phyloP scores from a whole-genome alignment of 1,284 basidiomycete species.

The Rhodotorula sp. region DNA sequence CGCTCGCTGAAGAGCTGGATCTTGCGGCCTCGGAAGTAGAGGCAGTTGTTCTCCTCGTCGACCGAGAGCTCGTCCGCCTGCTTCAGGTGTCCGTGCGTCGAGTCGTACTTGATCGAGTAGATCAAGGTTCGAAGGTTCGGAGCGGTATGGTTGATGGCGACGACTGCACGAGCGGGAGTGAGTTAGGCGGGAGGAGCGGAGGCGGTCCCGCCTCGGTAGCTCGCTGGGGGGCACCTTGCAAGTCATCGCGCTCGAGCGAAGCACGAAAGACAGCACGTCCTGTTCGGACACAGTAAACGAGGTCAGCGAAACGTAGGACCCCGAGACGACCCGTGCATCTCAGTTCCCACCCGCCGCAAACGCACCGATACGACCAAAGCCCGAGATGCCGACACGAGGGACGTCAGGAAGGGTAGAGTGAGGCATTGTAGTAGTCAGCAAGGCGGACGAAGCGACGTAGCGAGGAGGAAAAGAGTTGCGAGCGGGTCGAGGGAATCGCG shows the following conservation, averaged over 20 bases:
- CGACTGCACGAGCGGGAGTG: constrained; percentile 45
- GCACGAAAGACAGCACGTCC: constrained; percentile 44
- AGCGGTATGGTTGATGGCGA: constrained; percentile 53
- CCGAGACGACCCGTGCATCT: not conserved
- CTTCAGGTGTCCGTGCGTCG: constrained; percentile 49
- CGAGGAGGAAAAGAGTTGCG: not conserved
- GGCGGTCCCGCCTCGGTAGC: not conserved
- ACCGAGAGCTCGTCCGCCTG: constrained; percentile 45
- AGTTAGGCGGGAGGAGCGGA: constrained; percentile 35
- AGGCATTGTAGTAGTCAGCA: not conserved
- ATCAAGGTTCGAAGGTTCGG: constrained; percentile 47
- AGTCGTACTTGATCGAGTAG: constrained; percentile 46
- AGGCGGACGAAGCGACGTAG: not conserved
- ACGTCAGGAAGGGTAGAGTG: not conserved
- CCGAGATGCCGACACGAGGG: constrained; percentile 50
- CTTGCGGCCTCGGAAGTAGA: constrained; percentile 47
- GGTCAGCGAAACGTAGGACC: not conserved
- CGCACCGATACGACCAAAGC: constrained; percentile 48
- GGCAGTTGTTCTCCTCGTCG: constrained; percentile 45
- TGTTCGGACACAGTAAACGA: not conserved
- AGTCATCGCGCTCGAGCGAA: constrained; percentile 40
- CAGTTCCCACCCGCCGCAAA: not conserved
- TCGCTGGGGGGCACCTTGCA: constrained; percentile 24
- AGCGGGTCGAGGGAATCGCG: not conserved
- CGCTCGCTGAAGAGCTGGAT: constrained; percentile 51